Percentiles rank a stretch among this genome's conserved stretches.
Conservation (phyloP, 2,329 filamentous ascomycete genomes). For the Parastagonospora nodorum region DNA sequence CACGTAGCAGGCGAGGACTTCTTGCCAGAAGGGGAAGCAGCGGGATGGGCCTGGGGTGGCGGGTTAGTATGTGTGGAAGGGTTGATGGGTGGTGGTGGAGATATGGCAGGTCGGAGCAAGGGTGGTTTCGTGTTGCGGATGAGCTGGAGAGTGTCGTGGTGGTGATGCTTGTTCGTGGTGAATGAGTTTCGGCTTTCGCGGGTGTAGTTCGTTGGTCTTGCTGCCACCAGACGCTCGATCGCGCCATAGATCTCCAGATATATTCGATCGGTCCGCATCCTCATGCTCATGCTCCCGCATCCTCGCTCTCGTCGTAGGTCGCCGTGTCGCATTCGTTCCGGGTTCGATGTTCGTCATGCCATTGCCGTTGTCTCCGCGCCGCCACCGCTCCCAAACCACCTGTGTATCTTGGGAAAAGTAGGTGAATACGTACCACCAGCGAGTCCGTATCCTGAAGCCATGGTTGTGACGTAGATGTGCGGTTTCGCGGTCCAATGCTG, state of each 20-base stretch:
- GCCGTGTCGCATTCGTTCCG: slow-evolving; percentile 4
- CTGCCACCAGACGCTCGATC: no score
- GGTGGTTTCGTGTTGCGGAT: not conserved
- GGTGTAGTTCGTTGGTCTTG: not conserved
- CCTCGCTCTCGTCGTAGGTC: slow-evolving; percentile 4
- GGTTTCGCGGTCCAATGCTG: slow-evolving; percentile 15
- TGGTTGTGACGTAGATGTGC: slow-evolving; percentile 51
- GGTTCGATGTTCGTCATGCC: slow-evolving; percentile 17
- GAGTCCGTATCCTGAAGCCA: slow-evolving; percentile 84
- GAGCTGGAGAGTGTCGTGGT: not conserved
- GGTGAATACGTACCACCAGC: slow-evolving; percentile 68
- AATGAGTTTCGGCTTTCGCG: not conserved
- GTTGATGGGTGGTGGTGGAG: not conserved
- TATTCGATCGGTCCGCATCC: not conserved
- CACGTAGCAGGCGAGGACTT: slow-evolving; percentile 97
- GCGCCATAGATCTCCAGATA: not conserved
- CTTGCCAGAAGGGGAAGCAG: slow-evolving; percentile 99
- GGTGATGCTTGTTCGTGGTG: not conserved
- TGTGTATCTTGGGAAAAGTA: not conserved
- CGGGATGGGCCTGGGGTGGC: slow-evolving; percentile 65
- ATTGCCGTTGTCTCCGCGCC: slow-evolving; percentile 19
- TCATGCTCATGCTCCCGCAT: not conserved
- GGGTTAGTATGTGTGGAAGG: not conserved
- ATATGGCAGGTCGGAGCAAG: not conserved
- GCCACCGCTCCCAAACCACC: slow-evolving; percentile 12